These are phyloP conservation scores for Polytrichum commune DNA, from an alignment of 225 moss, liverwort and hornwort species.

Conservation along the genomic window DNA sequence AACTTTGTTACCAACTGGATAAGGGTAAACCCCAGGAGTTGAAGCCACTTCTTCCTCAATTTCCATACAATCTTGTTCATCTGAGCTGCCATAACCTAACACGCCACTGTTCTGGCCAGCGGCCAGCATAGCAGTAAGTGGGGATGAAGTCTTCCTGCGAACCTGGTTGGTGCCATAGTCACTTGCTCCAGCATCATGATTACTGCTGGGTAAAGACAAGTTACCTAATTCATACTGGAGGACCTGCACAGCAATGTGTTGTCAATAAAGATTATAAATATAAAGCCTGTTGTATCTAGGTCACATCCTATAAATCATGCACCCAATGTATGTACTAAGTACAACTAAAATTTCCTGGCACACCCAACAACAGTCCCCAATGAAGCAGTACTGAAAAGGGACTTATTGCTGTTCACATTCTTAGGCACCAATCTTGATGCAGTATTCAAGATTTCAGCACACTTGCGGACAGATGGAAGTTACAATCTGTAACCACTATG, in stretches of 20 bases:
- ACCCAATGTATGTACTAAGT: no score
- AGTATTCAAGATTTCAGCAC: no score
- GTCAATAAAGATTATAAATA: neutral
- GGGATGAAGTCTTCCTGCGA: conserved; percentile 74
- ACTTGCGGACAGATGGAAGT: no score
- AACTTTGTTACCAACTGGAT: conserved; percentile 19
- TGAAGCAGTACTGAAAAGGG: no score
- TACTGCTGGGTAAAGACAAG: conserved; percentile 33
- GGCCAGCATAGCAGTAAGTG: conserved; percentile 75
- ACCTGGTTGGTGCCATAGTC: conserved; percentile 21
- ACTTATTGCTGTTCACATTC: no score
- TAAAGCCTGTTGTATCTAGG: neutral
- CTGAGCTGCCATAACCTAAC: conserved; percentile 33
- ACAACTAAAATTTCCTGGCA: no score
- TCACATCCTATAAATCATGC: neutral
- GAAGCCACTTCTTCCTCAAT: conserved; percentile 17
- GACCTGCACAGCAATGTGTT: conserved; percentile 23
- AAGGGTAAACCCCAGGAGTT: conserved; percentile 22
- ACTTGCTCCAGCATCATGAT: conserved; percentile 27
- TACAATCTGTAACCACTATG: no score
- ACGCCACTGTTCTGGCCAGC: conserved; percentile 52
- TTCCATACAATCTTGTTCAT: conserved; percentile 38
- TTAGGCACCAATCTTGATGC: no score
- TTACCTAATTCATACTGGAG: conserved; percentile 31
- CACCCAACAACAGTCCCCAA: no score